Base-by-base conservation (phyloP, 192 early-diverging fungal genomes). In the Rhizophagus clarus region DNA sequence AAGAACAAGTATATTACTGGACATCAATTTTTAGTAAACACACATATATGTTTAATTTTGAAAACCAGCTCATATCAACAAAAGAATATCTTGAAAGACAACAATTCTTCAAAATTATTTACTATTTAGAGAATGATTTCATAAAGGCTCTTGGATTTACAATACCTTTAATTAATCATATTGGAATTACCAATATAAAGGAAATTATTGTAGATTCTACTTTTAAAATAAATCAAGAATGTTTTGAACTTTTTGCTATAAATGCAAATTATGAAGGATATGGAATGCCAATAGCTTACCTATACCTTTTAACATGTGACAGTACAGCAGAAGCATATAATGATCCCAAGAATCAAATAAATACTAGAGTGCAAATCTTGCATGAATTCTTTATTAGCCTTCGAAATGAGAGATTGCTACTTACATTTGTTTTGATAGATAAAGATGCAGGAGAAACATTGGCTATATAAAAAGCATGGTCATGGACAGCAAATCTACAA, bases 391-490 rank as follows among this genome's bases (percentile, higher is more conserved):
- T 73, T 26, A 26, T 2, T 2, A 34, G 14, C 2, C n/a, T 73
- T 14, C 1, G 45, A 28, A n/a, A 28, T 10, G 5, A 29, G 1
- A 42, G 47, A 29, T 22, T 73, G 3, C 47, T 73, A 51, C 72
- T 47, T 26, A 73, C 22, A 34, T 73, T 73, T 73, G 49, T 26
- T 73, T n/a, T 73, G 34, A 32, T 76, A 26, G 61, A 76, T 63
- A 62, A 76, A 22, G 61, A 76, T 76, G 56, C 74, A n/a, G 20
- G 29, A 61, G 4, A 76, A 62, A 76, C 20, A 62, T 29, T 15
- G 32, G 60, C 74, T 29, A 61, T 76, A 61, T 11, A 62, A 24
- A 32, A 76, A 24, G 74, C 61, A n/a, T 76, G 74, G 61, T 62
- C 74, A n/a, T 61, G 74, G 22, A 76, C 22, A 32, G 32, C 31